These are phyloP conservation scores for Penicillium janthinellum DNA, from an alignment of 2,329 filamentous ascomycete genomes.

Conservation along the genomic window DNA sequence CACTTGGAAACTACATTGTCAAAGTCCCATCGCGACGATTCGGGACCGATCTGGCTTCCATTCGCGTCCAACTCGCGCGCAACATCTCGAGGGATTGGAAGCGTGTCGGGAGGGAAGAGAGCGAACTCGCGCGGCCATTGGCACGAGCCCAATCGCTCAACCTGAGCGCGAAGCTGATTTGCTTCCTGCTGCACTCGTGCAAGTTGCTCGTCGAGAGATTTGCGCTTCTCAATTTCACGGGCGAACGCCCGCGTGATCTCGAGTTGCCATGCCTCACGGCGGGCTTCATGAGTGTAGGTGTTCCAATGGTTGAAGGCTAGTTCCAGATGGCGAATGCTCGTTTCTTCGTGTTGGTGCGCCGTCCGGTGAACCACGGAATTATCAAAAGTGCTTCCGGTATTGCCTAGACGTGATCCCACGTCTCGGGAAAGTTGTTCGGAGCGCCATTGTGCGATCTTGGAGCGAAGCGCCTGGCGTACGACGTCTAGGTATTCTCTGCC, in stretches of 20 bases:
- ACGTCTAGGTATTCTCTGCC: constrained; percentile 73
- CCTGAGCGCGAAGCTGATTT: constrained; percentile 51
- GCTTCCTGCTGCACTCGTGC: constrained; percentile 51
- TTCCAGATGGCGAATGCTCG: constrained; percentile 74
- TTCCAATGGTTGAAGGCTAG: constrained; percentile 78
- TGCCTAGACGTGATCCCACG: constrained; percentile 43
- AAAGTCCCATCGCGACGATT: constrained; percentile 49
- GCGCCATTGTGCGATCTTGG: constrained; percentile 69
- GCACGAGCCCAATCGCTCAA: constrained; percentile 49
- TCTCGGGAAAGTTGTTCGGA: constrained; percentile 43
- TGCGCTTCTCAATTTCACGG: constrained; percentile 48
- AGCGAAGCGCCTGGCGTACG: constrained; percentile 66
- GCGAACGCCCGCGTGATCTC: constrained; percentile 52
- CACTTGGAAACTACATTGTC: constrained; percentile 52
- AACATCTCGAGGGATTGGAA: constrained; percentile 43
- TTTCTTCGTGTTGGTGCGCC: constrained; percentile 65
- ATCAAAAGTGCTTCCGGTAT: constrained; percentile 32
- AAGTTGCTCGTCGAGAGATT: constrained; percentile 46
- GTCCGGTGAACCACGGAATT: constrained; percentile 45
- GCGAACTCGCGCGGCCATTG: constrained; percentile 54
- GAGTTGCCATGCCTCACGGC: constrained; percentile 50
- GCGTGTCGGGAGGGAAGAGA: constrained; percentile 49
- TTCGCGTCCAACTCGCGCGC: constrained; percentile 41
- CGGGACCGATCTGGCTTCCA: constrained; percentile 38
- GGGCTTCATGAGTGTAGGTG: constrained; percentile 58